A percentile compares a stretch with the other conserved stretches of the same genome.
Evolutionary conservation across 352 stramenopile genomes (phyloP).

Genomic region (Globisporangium iwayamae): DNA sequence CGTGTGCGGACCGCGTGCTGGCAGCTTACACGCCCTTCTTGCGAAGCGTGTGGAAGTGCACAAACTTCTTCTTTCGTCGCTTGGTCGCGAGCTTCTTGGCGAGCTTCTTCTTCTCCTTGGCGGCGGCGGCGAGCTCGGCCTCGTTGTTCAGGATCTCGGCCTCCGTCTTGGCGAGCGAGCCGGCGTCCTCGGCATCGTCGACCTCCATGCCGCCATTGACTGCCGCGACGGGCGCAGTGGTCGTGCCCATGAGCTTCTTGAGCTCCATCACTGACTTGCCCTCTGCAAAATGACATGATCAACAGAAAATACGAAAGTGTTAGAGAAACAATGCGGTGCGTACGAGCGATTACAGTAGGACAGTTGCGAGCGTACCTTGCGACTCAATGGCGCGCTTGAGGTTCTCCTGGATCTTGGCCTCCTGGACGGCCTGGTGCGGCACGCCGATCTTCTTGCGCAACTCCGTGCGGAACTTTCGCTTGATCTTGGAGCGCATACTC

Average conservation of each 20-base stretch:
- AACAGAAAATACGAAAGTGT: background rate
- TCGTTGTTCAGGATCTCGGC: conserved; percentile 47
- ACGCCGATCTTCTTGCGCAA: conserved; percentile 79
- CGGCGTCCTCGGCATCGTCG: conserved; percentile 27
- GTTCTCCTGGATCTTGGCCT: conserved; percentile 83
- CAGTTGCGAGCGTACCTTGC: conserved; percentile 36
- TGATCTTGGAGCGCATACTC: conserved; percentile 88
- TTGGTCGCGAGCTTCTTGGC: conserved; percentile 42
- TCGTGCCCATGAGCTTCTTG: conserved; percentile 72
- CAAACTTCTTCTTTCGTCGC: conserved; percentile 74
- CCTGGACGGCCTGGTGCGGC: conserved; percentile 61
- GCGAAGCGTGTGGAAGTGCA: conserved; percentile 83
- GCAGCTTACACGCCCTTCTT: conserved; percentile 85
- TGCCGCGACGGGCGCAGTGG: conserved; percentile 38
- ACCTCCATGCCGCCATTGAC: conserved; percentile 36
- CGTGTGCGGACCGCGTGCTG: background rate
- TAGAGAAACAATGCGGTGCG: background rate
- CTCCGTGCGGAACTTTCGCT: conserved; percentile 86
- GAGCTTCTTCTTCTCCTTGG: conserved; percentile 55
- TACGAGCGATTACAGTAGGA: background rate
- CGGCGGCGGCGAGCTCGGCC: conserved; percentile 30
- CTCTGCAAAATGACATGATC: conserved; percentile 15
- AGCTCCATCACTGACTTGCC: conserved; percentile 57
- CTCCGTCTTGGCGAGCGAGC: conserved; percentile 37
- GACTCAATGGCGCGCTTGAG: conserved; percentile 75